Evolutionary conservation across 1,284 basidiomycete genomes (phyloP).

Genomic region (Ganoderma leucocontextum): DNA sequence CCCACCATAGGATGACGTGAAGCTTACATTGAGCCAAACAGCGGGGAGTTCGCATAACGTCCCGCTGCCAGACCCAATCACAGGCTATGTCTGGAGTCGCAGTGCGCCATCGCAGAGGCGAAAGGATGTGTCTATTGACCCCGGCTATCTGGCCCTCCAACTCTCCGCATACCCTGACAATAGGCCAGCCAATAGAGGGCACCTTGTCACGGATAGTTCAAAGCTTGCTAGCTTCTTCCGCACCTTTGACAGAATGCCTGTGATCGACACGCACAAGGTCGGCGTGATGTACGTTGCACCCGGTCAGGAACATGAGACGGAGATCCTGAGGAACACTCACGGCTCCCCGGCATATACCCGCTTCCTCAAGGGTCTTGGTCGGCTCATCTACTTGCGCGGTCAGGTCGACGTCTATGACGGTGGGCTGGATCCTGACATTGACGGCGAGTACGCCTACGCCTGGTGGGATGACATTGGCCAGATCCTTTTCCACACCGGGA

Average conservation of each 20-base stretch:
- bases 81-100: slow-evolving; percentile 86
- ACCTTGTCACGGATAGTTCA: slow-evolving; percentile 65
- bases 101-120: slow-evolving; percentile 87
- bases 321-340: slow-evolving; percentile 91
- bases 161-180: slow-evolving; percentile 82
- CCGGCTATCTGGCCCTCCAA: slow-evolving; percentile 89
- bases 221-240: slow-evolving; percentile 66
- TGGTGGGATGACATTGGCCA: slow-evolving; percentile 99
- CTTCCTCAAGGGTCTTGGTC: slow-evolving; percentile 90
- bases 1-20: slow-evolving; percentile 25
- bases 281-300: slow-evolving; percentile 97
- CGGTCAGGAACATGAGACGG: slow-evolving; percentile 85
- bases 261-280: slow-evolving; percentile 98
- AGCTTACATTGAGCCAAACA: slow-evolving; percentile 25
- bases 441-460: slow-evolving; percentile 95
- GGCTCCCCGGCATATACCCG: slow-evolving; percentile 96
- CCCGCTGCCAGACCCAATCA: slow-evolving; percentile 64
- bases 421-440: slow-evolving; percentile 88
- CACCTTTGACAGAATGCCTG: slow-evolving; percentile 87
- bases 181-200: slow-evolving; percentile 45
- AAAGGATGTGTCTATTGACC: slow-evolving; percentile 87
- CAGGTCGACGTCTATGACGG: slow-evolving; percentile 96
- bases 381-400: slow-evolving; percentile 90
- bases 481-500: slow-evolving; percentile 95
- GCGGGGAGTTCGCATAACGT: slow-evolving; percentile 16